phyloP scores from a whole-genome alignment of 2,329 filamentous ascomycete species.

The Colletotrichum noveboracense region DNA sequence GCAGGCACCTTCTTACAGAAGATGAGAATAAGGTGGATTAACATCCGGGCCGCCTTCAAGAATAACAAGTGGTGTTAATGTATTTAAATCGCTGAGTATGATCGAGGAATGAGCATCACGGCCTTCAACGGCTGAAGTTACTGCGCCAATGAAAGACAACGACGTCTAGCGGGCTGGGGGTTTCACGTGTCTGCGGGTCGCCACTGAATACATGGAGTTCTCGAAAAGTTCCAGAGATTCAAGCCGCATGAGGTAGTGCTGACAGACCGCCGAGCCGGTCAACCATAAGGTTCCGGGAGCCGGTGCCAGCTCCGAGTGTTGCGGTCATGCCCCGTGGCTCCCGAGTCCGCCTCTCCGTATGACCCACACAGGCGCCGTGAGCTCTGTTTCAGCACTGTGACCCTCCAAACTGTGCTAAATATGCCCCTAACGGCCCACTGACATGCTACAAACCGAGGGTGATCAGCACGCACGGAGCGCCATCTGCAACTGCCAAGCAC shows the following conservation, averaged over 20 bases:
- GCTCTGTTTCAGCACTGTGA: neutral
- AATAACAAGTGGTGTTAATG: neutral
- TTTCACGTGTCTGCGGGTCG: neutral
- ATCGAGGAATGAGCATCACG: neutral
- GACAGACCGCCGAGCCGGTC: neutral
- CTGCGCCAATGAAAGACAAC: neutral
- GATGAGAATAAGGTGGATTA: neutral
- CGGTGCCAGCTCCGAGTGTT: neutral
- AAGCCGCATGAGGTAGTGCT: neutral
- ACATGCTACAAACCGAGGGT: neutral
- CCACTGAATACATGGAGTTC: neutral
- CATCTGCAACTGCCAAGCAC: neutral
- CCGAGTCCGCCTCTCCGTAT: neutral
- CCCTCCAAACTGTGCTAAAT: neutral
- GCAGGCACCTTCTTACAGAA: neutral
- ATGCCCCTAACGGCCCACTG: neutral
- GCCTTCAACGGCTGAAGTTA: neutral
- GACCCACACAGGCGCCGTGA: neutral
- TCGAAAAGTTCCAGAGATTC: neutral
- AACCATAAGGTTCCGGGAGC: neutral
- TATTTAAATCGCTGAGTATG: neutral
- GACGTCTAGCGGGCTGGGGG: neutral
- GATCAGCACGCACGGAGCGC: neutral
- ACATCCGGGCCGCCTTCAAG: neutral
- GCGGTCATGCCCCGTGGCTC: neutral